Conservation (phyloP, 306 rosid genomes). For the Rubus parviflorus region DNA sequence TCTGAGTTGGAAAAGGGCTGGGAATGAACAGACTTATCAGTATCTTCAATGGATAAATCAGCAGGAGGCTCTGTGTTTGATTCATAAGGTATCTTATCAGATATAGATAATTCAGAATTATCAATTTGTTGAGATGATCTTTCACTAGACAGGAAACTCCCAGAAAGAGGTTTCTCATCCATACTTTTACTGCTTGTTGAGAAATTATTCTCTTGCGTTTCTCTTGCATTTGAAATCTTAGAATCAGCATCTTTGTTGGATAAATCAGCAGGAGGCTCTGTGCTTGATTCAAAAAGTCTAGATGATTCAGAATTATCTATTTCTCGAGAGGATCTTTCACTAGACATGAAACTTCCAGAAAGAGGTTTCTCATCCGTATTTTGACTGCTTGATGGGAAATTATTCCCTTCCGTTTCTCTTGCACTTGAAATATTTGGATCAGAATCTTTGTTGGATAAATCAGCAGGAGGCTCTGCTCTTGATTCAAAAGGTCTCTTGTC, state of each 20-base stretch:
- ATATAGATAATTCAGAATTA: conserved; percentile 36
- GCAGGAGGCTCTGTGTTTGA: conserved; percentile 39
- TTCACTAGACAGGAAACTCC: conserved; percentile 41
- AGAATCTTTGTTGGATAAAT: conserved; percentile 29
- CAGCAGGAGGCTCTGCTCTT: conserved; percentile 42
- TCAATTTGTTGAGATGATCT: conserved; percentile 39
- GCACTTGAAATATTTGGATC: conserved; percentile 24
- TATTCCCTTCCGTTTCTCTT: conserved; percentile 42
- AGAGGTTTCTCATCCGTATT: conserved; percentile 43
- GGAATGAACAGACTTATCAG: conserved; percentile 36
- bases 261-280: conserved; percentile 39
- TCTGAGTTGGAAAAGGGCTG: conserved; percentile 36
- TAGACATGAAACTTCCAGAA: conserved; percentile 34
- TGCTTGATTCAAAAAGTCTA: conserved; percentile 28
- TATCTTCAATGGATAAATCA: conserved; percentile 32
- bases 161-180: conserved; percentile 40
- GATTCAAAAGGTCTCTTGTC: conserved; percentile 35
- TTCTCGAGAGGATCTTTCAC: conserved; percentile 46
- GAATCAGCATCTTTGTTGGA: conserved; percentile 30
- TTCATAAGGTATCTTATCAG: conserved; percentile 36
- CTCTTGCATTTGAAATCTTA: conserved; percentile 34
- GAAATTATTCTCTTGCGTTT: conserved; percentile 36
- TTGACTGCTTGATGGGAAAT: conserved; percentile 37
- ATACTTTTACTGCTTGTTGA: conserved; percentile 39
- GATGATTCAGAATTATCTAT: conserved; percentile 39